Base-by-base conservation (phyloP, 805 yeast genomes). In the Wickerhamiella bombiphila region DNA sequence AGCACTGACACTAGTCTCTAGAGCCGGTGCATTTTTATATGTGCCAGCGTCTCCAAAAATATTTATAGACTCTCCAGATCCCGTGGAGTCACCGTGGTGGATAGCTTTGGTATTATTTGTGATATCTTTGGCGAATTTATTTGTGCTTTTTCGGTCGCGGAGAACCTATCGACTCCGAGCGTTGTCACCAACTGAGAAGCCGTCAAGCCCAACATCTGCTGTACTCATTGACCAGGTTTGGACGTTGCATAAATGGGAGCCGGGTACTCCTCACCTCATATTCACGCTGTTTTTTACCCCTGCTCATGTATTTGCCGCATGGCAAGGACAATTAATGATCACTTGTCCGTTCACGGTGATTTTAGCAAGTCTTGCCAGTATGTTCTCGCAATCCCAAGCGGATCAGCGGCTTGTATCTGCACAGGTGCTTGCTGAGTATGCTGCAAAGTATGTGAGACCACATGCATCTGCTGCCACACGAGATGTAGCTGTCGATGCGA, bases 401-500 rank as follows among this genome's bases (percentile, higher is more conserved):
- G 15, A 28, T 13, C 30, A 28, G 15, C 30, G 30, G 7, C 17
- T 28, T 28, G 15, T 28, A n/a, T 14, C 30, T 6, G 7, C 30
- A 6, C 30, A 28, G 30, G 30, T 28, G 13, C 30, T 28, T 13
- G 30, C 13, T 13, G 30, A 28, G 15, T 28, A 28, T 17, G 15
- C 30, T 13, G 15, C 15, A 7, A 28, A 28, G n/a, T 28, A 28
- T 13, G 30, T 28, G 15, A 5, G 30, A n/a, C 30, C 30, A 5
- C 17, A n/a, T 14, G 13, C 30, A 5, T n/a, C 17, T 13, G 15
- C 17, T 6, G 30, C 30, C 15, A 6, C 15, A 5, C 30, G 30
- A 13, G 30, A 28, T 17, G 30, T 28, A 17, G 30, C 30, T 28
- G 30, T 28, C 15, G 30, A 28, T n/a, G 13, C 30, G 30, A 28